Base-by-base conservation (phyloP, 352 stramenopile genomes). In the Globisporangium nagaii region DNA sequence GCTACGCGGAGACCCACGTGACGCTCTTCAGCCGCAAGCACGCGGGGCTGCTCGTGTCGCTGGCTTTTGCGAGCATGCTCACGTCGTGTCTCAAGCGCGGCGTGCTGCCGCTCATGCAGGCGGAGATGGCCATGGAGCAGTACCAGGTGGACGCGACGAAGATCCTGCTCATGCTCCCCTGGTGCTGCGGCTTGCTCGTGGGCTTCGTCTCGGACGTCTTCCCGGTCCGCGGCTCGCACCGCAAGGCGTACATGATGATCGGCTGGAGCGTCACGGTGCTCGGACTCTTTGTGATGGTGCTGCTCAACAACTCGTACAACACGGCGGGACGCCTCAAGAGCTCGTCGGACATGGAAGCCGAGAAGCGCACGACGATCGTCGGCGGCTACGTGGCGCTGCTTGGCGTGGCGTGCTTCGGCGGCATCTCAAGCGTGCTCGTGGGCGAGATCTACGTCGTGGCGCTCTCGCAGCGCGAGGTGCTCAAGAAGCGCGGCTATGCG, bases 361-460 rank as follows among this genome's bases (percentile, higher is more conserved):
- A 66, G 12, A 39, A 56, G n/a, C 57, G 66, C 9, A 52, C 53
- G 9, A 4, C 20, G 8, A 56, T 77, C 43, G 63, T 79, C 48
- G 53, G 60, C 17, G 31, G 45, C 0, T 82, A 79, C 37, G 64
- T 82, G 34, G 15, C 67, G 8, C 53, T 77, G 22, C 60, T 82
- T 0, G 66, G 66, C 35, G 13, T 70, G 31, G 59, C 69, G 28
- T 79, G 70, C 51, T 82, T 79, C 37, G 72, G 72, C 3, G 69
- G 59, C 13, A 79, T 79, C 19, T 47, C 70, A n/a, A 67, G 61
- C 10, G 48, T 78, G 13, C 46, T 77, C 25, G 66, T 79, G 15
- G 67, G 58, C 2, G 54, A 79, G 49, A 70, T 65, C 13, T 78
- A 78, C 53, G 59, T 79, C n/a, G 54, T 83, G 11, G 70, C 67